Conservation (phyloP, 1,284 basidiomycete species). For the Phellinidium pouzarii region DNA sequence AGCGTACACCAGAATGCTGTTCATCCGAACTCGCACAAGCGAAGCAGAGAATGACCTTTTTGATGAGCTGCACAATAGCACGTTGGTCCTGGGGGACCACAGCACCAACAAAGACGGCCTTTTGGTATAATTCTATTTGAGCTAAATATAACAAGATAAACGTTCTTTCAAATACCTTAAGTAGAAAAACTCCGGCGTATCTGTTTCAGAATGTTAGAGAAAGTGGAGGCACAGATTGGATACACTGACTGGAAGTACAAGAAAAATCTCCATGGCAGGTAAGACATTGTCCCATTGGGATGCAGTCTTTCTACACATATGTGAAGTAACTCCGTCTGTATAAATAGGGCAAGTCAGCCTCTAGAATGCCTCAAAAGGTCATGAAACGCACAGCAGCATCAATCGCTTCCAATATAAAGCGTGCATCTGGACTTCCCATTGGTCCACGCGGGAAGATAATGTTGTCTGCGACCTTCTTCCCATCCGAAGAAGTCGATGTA, state of each 20-base stretch:
- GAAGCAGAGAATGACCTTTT: slow-evolving; percentile 22
- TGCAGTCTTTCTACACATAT: slow-evolving; percentile 22
- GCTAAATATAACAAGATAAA: not conserved
- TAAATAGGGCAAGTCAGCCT: not conserved
- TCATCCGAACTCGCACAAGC: slow-evolving; percentile 20
- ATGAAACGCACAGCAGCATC: slow-evolving; percentile 21
- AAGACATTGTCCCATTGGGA: slow-evolving; percentile 22
- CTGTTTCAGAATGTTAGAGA: not conserved
- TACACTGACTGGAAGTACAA: slow-evolving; percentile 21
- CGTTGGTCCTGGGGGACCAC: slow-evolving; percentile 21
- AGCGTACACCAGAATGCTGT: slow-evolving; percentile 23
- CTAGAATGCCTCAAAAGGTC: not conserved
- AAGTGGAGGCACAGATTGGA: not conserved
- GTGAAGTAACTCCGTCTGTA: slow-evolving; percentile 22
- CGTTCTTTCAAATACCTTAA: slow-evolving; percentile 8
- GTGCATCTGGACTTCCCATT: slow-evolving; percentile 23
- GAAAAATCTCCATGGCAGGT: slow-evolving; percentile 23
- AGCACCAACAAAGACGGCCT: slow-evolving; percentile 24
- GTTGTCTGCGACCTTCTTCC: slow-evolving; percentile 16
- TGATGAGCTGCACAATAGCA: slow-evolving; percentile 22
- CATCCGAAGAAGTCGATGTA: slow-evolving; percentile 15
- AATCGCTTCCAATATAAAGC: slow-evolving; percentile 25
- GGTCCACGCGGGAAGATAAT: slow-evolving; percentile 21
- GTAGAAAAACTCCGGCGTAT: slow-evolving; percentile 23
- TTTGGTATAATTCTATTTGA: not conserved